These are phyloP conservation scores for Wallacemonas sp. DNA, from an alignment of 208 protist species.

Conservation along the genomic window DNA sequence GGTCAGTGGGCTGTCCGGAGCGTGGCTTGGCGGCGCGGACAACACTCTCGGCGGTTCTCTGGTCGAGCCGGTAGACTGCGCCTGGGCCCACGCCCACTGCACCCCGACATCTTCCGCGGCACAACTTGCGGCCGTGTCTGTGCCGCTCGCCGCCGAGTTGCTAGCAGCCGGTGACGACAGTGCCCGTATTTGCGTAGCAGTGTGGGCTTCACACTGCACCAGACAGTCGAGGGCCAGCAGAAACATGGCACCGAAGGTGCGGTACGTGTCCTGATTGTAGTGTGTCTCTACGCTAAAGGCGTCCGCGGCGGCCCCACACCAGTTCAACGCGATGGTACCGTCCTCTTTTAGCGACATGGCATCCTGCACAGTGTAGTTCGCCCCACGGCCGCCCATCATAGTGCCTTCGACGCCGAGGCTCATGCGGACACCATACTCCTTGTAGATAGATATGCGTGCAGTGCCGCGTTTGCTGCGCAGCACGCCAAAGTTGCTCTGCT, in stretches of 20 bases:
- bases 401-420: slow-evolving; percentile 94
- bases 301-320: not conserved
- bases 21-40: not conserved
- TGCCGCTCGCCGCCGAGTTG: too few relatives aligned
- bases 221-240: slow-evolving; percentile 7
- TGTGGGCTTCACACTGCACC: slow-evolving; percentile 5
- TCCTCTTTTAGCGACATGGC: not conserved
- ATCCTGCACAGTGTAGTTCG: slow-evolving; percentile 6
- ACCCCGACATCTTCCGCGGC: not conserved
- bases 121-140: not conserved
- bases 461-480: slow-evolving; percentile 88
- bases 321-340: not conserved
- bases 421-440: slow-evolving; percentile 91
- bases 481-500: slow-evolving; percentile 83
- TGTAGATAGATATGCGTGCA: slow-evolving; percentile 90
- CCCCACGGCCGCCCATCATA: slow-evolving; percentile 79
- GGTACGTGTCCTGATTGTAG: slow-evolving; percentile 22
- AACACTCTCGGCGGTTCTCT: not conserved
- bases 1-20: not conserved
- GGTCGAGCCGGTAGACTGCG: slow-evolving; percentile 1
- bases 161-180: not conserved
- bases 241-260: slow-evolving; percentile 15
- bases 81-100: not conserved
- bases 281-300: not conserved
- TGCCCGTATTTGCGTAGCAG: too few relatives aligned